These are phyloP conservation scores for Adansonia digitata DNA, from an alignment of 345 rosid genomes.

Conservation along the genomic window DNA sequence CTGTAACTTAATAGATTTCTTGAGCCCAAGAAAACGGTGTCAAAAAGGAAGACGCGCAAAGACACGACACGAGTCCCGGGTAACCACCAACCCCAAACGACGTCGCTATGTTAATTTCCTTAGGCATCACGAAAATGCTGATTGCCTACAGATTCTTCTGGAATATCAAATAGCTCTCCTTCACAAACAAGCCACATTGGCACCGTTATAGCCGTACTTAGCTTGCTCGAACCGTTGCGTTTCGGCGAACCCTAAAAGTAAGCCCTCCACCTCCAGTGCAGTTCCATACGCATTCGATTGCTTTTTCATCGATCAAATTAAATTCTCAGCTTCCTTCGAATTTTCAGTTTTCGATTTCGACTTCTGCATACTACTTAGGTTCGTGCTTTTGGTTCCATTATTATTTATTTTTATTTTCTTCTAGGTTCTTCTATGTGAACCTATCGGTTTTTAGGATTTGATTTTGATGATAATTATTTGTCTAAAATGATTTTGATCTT, in stretches of 20 bases:
- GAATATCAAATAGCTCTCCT: not conserved
- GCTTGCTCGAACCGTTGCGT: not conserved
- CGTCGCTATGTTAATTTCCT: not conserved
- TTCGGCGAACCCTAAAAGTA: constrained; percentile 6
- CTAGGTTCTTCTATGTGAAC: not conserved
- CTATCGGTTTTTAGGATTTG: not conserved
- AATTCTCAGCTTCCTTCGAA: not conserved
- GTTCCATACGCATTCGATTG: not conserved
- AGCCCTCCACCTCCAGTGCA: no score
- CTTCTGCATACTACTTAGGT: not conserved
- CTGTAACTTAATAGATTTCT: not conserved
- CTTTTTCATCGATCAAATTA: not conserved
- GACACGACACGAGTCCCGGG: not conserved
- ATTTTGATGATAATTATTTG: not conserved
- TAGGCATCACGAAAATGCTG: not conserved
- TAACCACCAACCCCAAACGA: not conserved
- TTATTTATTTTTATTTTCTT: not conserved
- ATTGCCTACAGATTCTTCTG: constrained; percentile 22
- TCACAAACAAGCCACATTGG: not conserved
- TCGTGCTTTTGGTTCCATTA: not conserved
- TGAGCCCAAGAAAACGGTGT: not conserved
- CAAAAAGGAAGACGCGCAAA: not conserved
- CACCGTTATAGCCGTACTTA: not conserved
- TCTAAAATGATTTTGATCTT: not conserved
- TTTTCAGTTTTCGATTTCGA: not conserved